A percentile compares a stretch with the other conserved stretches of the same genome.
phyloP scores from a whole-genome alignment of 1,284 basidiomycete species.

The Kwoniella shivajii region DNA sequence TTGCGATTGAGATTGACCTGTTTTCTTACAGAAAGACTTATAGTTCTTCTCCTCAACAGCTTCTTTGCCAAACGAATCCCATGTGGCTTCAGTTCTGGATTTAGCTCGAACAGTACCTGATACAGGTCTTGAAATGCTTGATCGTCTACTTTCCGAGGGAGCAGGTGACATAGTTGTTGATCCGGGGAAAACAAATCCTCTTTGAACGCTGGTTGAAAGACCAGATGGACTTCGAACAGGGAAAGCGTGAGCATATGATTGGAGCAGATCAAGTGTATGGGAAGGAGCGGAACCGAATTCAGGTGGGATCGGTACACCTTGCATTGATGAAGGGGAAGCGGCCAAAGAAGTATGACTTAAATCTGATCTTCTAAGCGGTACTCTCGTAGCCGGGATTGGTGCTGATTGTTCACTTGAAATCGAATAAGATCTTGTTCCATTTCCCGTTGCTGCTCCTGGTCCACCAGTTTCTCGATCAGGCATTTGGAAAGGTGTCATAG shows the following conservation, averaged over 20 bases:
- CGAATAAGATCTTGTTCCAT: slow-evolving; percentile 12
- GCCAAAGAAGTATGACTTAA: slow-evolving; percentile 42
- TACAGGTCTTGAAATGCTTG: slow-evolving; percentile 12
- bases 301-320: slow-evolving; percentile 17
- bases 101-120: slow-evolving; percentile 40
- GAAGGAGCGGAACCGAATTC: slow-evolving; percentile 44
- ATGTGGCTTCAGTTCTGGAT: slow-evolving; percentile 27
- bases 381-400: slow-evolving; percentile 23
- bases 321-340: slow-evolving; percentile 10
- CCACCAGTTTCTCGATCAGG: slow-evolving; percentile 2
- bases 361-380: slow-evolving; percentile 33
- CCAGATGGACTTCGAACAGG: slow-evolving; percentile 31
- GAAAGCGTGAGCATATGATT: slow-evolving; percentile 45
- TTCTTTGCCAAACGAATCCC: slow-evolving; percentile 46
- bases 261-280: slow-evolving; percentile 38
- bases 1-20: neutral
- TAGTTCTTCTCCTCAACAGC: slow-evolving; percentile 28
- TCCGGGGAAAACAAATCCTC: slow-evolving; percentile 28
- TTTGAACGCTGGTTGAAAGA: slow-evolving; percentile 28
- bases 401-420: slow-evolving; percentile 26
- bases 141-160: slow-evolving; percentile 8
- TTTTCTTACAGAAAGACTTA: neutral
- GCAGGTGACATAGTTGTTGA: slow-evolving; percentile 11
- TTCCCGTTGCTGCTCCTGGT: neutral
- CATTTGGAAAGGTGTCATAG: slow-evolving; percentile 32